Percentiles rank a stretch among this genome's conserved stretches.
Conservation (phyloP, 768 basidiomycete genomes). For the Suillus alpinus region DNA sequence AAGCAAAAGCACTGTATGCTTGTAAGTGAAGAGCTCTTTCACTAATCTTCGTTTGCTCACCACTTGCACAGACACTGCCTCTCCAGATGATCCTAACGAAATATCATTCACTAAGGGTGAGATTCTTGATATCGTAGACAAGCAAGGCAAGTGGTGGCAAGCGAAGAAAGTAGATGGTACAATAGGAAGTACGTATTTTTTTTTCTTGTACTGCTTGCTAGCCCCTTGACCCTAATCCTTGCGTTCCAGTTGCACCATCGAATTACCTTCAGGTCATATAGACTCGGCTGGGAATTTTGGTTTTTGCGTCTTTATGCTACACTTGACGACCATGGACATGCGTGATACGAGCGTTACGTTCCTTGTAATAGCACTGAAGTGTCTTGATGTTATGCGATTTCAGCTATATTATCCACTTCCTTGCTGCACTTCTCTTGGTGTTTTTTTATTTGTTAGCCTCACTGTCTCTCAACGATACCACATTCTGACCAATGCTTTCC, state of each 20-base stretch:
- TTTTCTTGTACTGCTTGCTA: neutral
- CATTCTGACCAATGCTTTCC: conserved; percentile 10
- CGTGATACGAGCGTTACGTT: conserved; percentile 31
- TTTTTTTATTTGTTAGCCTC: conserved; percentile 23
- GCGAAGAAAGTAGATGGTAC: conserved; percentile 75
- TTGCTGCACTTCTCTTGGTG: conserved; percentile 10
- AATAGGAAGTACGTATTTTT: conserved; percentile 63
- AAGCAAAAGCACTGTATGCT: conserved; percentile 86
- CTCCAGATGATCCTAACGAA: conserved; percentile 93
- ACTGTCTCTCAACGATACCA: conserved; percentile 28
- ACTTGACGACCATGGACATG: conserved; percentile 25
- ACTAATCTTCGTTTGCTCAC: conserved; percentile 19
- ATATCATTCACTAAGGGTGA: conserved; percentile 93
- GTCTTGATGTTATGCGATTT: conserved; percentile 23
- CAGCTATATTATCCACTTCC: conserved; percentile 29
- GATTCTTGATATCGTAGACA: conserved; percentile 88
- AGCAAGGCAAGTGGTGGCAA: conserved; percentile 94
- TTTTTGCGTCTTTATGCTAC: conserved; percentile 9
- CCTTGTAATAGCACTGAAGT: conserved; percentile 25
- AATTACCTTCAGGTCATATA: conserved; percentile 80
- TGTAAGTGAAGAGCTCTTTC: conserved; percentile 50
- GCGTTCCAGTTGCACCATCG: conserved; percentile 67
- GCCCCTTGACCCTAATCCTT: conserved; percentile 9
- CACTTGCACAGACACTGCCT: conserved; percentile 73
- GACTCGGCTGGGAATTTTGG: conserved; percentile 12